phyloP scores from a whole-genome alignment of 352 stramenopile genomes.

The Salisapilia sapeloensis region DNA sequence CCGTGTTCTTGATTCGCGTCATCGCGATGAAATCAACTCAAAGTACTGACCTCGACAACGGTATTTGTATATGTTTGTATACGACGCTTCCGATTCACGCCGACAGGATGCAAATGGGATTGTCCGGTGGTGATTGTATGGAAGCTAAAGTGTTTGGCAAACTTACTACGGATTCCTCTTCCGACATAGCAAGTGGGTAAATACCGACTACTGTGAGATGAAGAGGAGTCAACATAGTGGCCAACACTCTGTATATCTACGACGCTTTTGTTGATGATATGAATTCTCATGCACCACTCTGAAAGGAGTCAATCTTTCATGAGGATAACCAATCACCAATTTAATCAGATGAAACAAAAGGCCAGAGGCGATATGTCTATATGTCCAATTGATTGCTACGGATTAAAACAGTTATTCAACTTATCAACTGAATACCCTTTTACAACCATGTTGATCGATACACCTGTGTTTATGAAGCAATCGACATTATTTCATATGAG shows the following conservation, averaged over 20 bases:
- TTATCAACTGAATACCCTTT: constrained; percentile 72
- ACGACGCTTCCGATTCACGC: too few relatives aligned
- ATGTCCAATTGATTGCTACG: constrained; percentile 11
- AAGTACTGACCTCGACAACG: constrained; percentile 58
- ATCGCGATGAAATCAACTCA: constrained; percentile 83
- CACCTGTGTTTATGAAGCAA: constrained; percentile 86
- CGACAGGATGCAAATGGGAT: too few relatives aligned
- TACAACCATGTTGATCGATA: constrained; percentile 69
- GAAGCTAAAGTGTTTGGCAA: constrained; percentile 70
- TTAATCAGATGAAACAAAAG: constrained; percentile 4
- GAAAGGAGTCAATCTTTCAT: constrained; percentile 12
- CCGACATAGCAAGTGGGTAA: constrained; percentile 11
- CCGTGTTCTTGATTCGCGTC: constrained; percentile 84
- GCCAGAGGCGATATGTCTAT: constrained; percentile 2
- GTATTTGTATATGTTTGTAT: constrained; percentile 5
- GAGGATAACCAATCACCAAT: constrained; percentile 5
- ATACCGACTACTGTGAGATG: constrained; percentile 2
- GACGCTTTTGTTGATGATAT: constrained; percentile 57
- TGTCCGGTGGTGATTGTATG: too few relatives aligned
- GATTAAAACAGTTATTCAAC: constrained; percentile 44
- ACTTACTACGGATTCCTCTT: constrained; percentile 76
- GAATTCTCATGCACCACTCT: constrained; percentile 81
- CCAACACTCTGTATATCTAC: constrained; percentile 25
- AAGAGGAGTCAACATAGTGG: constrained; percentile 72
- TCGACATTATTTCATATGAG: constrained; percentile 4